A percentile compares a stretch with the other conserved stretches of the same genome.
phyloP scores from a whole-genome alignment of 495 filamentous ascomycete genomes.

The Daldinia vernicosa region DNA sequence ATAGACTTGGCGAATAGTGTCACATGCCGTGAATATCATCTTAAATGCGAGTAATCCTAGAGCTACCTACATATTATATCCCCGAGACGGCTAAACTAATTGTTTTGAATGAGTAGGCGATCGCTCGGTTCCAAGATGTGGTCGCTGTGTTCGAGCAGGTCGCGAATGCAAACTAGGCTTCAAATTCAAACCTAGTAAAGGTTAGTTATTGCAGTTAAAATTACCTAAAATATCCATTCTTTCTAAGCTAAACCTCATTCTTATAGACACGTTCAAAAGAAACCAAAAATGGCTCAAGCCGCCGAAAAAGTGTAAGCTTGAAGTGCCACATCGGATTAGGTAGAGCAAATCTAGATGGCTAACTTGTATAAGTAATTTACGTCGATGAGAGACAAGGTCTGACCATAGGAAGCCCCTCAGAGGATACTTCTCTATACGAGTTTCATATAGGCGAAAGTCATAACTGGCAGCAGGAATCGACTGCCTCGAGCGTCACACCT shows the following conservation, averaged over 20 bases:
- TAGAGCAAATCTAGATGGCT: neutral
- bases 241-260: slow-evolving; percentile 9
- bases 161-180: slow-evolving; percentile 47
- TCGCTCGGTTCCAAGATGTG: slow-evolving; percentile 53
- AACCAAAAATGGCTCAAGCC: slow-evolving; percentile 42
- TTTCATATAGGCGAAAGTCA: slow-evolving; percentile 23
- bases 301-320: slow-evolving; percentile 38
- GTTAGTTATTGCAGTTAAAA: slow-evolving; percentile 23
- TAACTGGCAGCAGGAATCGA: slow-evolving; percentile 9
- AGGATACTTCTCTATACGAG: slow-evolving; percentile 30
- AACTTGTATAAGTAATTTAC: slow-evolving; percentile 37
- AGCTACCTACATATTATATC: neutral
- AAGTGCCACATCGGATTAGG: neutral
- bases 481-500: slow-evolving; percentile 19
- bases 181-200: slow-evolving; percentile 46
- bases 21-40: slow-evolving; percentile 57
- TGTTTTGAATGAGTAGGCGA: slow-evolving; percentile 47
- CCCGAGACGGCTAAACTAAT: neutral
- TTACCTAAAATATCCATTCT: neutral
- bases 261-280: slow-evolving; percentile 38
- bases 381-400: slow-evolving; percentile 42
- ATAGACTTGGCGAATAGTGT: slow-evolving; percentile 44
- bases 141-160: slow-evolving; percentile 49
- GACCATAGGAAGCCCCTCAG: slow-evolving; percentile 21
- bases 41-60: slow-evolving; percentile 50